A percentile compares a stretch with the other conserved stretches of the same genome.
phyloP scores from a whole-genome alignment of 2,329 filamentous ascomycete species.

The Fusarium pininemorale region DNA sequence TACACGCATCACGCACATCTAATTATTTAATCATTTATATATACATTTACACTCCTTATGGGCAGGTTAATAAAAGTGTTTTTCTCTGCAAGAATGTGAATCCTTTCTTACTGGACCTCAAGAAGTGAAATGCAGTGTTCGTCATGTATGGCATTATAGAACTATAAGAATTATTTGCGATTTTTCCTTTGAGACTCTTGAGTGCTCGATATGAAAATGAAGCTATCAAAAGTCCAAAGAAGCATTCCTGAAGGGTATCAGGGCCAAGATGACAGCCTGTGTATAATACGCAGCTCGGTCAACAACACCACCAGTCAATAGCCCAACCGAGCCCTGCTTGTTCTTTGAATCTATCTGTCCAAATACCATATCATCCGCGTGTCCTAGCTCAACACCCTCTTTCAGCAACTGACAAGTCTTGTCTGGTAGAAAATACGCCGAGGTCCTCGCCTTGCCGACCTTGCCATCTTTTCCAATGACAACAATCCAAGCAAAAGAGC shows the following conservation, averaged over 20 bases:
- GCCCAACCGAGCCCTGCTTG: conserved; percentile 51
- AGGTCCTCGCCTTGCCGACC: conserved; percentile 51
- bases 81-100: neutral
- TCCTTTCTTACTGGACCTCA: neutral
- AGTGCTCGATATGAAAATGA: neutral
- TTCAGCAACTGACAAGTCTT: conserved; percentile 49
- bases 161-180: neutral
- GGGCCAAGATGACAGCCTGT: conserved; percentile 51
- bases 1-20: neutral
- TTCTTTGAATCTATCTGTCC: conserved; percentile 51
- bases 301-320: conserved; percentile 51
- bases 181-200: neutral
- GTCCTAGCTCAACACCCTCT: conserved; percentile 50
- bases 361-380: conserved; percentile 52
- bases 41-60: neutral
- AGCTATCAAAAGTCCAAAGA: conserved; percentile 44
- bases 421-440: conserved; percentile 49
- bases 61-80: neutral
- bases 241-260: conserved; percentile 53
- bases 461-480: conserved; percentile 43
- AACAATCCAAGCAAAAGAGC: conserved; percentile 54
- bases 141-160: neutral
- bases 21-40: conserved; percentile 6
- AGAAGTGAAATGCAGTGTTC: too few species aligned
- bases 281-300: conserved; percentile 50